Evolutionary conservation across 495 filamentous ascomycete species (phyloP).

Genomic region (Hypoxylon lienhwacheense): DNA sequence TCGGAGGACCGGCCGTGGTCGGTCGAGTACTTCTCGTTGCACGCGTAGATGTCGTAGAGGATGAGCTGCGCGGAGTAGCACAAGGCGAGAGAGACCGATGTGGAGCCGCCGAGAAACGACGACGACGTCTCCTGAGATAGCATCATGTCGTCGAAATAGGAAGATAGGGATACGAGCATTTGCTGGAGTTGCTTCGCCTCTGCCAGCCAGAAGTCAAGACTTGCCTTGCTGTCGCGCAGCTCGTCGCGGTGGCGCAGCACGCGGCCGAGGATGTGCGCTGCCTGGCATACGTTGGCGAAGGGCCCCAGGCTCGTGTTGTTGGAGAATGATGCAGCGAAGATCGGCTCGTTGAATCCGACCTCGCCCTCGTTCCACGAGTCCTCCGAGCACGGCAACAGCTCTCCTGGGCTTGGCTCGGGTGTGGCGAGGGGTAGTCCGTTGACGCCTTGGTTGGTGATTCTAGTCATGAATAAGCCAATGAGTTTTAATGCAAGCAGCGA

Average conservation of each 20-base stretch:
- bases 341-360: constrained; percentile 28
- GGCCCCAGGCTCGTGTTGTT: constrained; percentile 27
- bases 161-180: constrained; percentile 18
- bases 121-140: neutral
- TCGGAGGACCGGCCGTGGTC: constrained; percentile 29
- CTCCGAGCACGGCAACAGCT: constrained; percentile 24
- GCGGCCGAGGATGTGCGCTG: constrained; percentile 45
- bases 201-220: constrained; percentile 12
- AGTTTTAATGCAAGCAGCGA: neutral
- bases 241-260: constrained; percentile 41
- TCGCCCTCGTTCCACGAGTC: constrained; percentile 24
- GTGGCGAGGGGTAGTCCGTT: constrained; percentile 17
- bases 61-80: constrained; percentile 30
- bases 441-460: constrained; percentile 21
- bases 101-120: neutral
- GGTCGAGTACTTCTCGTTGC: constrained; percentile 28
- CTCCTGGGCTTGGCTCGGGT: constrained; percentile 29
- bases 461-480: neutral
- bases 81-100: constrained; percentile 7
- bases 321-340: constrained; percentile 30
- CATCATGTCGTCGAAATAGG: constrained; percentile 12
- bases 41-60: constrained; percentile 27
- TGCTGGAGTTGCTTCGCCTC: constrained; percentile 30
- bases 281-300: constrained; percentile 50
- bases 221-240: neutral